Conservation (phyloP, 2,329 filamentous ascomycete species). For the Tolypocladium inflatum region DNA sequence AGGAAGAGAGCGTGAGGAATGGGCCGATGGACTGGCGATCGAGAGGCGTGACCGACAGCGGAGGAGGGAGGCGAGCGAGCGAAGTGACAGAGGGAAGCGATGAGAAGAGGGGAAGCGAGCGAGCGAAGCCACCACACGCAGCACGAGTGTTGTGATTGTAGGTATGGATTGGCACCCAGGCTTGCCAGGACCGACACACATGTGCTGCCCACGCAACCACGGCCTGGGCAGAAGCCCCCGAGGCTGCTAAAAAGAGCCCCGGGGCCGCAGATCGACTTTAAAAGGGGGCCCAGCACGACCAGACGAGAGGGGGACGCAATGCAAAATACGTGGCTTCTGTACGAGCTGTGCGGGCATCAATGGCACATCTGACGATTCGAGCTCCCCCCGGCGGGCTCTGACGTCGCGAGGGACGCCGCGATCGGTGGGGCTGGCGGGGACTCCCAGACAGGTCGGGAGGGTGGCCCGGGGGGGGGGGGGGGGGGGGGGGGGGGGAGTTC, state of each 20-base stretch:
- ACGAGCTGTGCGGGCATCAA: no score
- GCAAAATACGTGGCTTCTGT: not conserved
- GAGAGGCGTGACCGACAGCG: not conserved
- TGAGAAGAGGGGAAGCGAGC: not conserved
- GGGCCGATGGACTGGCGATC: not conserved
- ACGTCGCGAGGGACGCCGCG: not conserved
- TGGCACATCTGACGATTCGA: not conserved
- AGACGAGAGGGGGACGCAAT: not conserved
- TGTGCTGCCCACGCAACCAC: not conserved
- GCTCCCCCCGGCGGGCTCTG: not conserved
- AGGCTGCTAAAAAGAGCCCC: not conserved
- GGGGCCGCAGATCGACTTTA: not conserved
- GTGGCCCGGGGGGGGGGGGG: no score
- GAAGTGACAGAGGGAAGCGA: not conserved
- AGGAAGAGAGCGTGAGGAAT: not conserved
- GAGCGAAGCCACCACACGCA: not conserved
- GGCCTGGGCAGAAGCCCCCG: not conserved
- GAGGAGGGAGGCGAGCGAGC: not conserved
- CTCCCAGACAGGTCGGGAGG: not conserved
- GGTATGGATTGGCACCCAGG: not conserved
- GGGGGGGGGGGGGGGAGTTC: no score
- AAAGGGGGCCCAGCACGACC: not conserved
- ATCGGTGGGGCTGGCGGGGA: constrained; percentile 3
- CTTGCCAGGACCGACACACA: not conserved
- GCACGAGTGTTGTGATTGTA: not conserved